Base-by-base conservation (phyloP, 257 asterid genomes). In the Lantana camara region DNA sequence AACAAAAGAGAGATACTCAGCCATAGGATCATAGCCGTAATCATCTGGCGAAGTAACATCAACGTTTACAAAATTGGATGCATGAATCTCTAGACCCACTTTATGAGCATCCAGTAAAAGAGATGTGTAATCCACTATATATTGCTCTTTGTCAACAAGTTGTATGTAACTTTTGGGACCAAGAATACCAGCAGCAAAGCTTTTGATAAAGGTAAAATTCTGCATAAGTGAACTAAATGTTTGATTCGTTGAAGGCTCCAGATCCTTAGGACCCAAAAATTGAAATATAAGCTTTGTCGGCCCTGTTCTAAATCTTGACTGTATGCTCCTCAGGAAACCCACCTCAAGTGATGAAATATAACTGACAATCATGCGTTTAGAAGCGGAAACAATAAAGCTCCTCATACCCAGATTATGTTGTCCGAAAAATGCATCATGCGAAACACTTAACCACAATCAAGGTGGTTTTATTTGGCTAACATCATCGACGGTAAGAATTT, bases 331-430 rank as follows among this genome's bases (percentile, higher is more conserved):
- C 35, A 90, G 79, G 79, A 90, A 86, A 63, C 72, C 82, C 75
- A 83, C 86, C 76, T 90, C 94, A 34, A 95, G 97, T 1, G 95
- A 90, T 56, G 95, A 90, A 73, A 90, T 73, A 56, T 87, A 82
- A 60, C 61, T 71, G 29, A 79, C 42, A 17, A 72, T 45, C 50
- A 78, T 60, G 9, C 77, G 75, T 84, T 72, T 73, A 19, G 91
- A 73, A 27, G 62, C 63, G 48, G 85, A 63, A 54, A 83, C 38
- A 48, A 90, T 69, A 74, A 66, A 87, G 77, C 53, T 78, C 76
- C 88, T 77, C 91, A 87, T 84, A 48, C 86, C 87, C 78, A 70
- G 81, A 62, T 85, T 87, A 51, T 73, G 94, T 66, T 79, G 84
- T 67, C 78, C 70, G 85, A 60, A 90, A 77, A 87, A 87, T 55